Evolutionary conservation across 371 early-diverging fungal species (phyloP).

Genomic region (Chytridium lagenaria): DNA sequence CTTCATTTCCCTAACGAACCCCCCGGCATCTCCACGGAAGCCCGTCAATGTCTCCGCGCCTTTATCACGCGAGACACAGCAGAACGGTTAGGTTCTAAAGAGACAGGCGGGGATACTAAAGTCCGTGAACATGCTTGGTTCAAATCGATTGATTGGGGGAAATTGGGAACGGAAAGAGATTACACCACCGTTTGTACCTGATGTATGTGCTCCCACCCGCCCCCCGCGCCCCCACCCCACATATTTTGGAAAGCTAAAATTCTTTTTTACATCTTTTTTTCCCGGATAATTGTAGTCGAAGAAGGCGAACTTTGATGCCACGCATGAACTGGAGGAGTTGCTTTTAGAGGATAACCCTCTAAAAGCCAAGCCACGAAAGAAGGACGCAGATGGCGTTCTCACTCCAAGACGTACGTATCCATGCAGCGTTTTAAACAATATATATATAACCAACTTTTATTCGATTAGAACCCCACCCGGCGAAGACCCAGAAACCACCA

Average conservation of each 20-base stretch:
- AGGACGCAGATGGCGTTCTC: constrained; percentile 42
- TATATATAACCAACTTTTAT: not conserved
- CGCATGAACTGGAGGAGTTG: constrained; percentile 91
- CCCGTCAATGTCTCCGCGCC: constrained; percentile 19
- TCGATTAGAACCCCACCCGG: constrained; percentile 30
- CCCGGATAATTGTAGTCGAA: constrained; percentile 36
- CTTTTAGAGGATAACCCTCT: constrained; percentile 87
- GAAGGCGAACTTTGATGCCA: constrained; percentile 84
- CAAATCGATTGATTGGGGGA: constrained; percentile 50
- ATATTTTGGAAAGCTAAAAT: no score
- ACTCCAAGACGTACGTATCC: constrained; percentile 16
- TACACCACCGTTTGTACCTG: constrained; percentile 58
- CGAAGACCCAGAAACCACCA: constrained; percentile 40
- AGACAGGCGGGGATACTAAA: constrained; percentile 41
- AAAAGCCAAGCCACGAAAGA: constrained; percentile 53
- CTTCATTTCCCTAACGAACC: constrained; percentile 27
- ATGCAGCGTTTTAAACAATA: not conserved
- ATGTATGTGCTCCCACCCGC: constrained; percentile 36
- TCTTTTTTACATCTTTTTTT: no score
- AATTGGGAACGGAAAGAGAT: constrained; percentile 51
- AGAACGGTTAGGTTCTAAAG: constrained; percentile 47
- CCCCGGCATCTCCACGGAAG: constrained; percentile 12
- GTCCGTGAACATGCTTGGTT: constrained; percentile 59
- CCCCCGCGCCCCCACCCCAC: no score
- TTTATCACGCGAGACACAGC: constrained; percentile 39